These are phyloP conservation scores for Hypoxylon cercidicola DNA, from an alignment of 495 filamentous ascomycete genomes.

Conservation along the genomic window DNA sequence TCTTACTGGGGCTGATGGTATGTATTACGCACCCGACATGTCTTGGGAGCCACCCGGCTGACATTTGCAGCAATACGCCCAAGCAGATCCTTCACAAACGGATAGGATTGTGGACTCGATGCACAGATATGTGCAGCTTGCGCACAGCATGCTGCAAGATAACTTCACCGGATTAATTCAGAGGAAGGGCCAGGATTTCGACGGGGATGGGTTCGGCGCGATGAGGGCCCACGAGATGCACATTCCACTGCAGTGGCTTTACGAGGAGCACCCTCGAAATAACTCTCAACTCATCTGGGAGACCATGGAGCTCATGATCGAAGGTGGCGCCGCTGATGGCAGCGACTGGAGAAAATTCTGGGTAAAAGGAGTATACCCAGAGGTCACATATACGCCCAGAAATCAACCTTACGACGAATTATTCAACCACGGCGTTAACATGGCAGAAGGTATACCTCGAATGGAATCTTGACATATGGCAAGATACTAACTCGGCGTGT, in stretches of 20 bases:
- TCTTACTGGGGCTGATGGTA: slow-evolving; percentile 64
- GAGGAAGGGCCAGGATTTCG: slow-evolving; percentile 52
- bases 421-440: slow-evolving; percentile 47
- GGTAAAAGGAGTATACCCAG: slow-evolving; percentile 46
- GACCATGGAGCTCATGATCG: slow-evolving; percentile 49
- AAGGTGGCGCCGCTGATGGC: slow-evolving; percentile 43
- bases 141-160: slow-evolving; percentile 63
- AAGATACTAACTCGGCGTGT: slow-evolving; percentile 23
- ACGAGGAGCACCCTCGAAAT: slow-evolving; percentile 54
- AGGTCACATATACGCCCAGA: slow-evolving; percentile 43
- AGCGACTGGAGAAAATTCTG: slow-evolving; percentile 52
- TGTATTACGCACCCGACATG: neutral
- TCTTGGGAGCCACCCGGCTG: slow-evolving; percentile 36
- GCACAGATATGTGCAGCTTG: slow-evolving; percentile 51
- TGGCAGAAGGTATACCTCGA: slow-evolving; percentile 43
- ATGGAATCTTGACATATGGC: slow-evolving; percentile 7
- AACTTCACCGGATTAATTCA: slow-evolving; percentile 61
- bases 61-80: slow-evolving; percentile 60
- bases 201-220: slow-evolving; percentile 56
- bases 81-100: slow-evolving; percentile 54
- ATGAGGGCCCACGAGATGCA: slow-evolving; percentile 63
- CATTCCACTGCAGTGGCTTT: slow-evolving; percentile 65
- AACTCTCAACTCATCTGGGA: slow-evolving; percentile 48
- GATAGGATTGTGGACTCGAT: slow-evolving; percentile 53
- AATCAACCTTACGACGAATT: slow-evolving; percentile 32